Evolutionary conservation across 2,329 filamentous ascomycete species (phyloP).

Genomic region (Ophiostoma himal-ulmi): DNA sequence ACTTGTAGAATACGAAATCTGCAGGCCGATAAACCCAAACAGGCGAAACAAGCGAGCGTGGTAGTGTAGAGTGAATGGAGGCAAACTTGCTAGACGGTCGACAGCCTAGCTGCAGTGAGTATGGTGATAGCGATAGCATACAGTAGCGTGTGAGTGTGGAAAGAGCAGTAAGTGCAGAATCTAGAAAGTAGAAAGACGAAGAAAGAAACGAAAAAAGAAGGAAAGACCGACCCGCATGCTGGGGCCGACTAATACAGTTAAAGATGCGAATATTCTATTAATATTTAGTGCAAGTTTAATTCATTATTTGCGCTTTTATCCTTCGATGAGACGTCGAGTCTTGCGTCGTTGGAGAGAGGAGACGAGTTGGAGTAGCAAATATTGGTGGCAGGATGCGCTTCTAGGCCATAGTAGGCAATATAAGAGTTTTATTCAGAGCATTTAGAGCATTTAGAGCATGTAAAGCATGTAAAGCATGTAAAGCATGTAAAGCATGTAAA

Average conservation of each 20-base stretch:
- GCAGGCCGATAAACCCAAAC: not conserved
- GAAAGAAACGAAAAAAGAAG: not conserved
- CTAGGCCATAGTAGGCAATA: no score
- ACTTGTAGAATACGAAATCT: not conserved
- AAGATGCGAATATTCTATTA: not conserved
- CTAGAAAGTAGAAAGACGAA: not conserved
- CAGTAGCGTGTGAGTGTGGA: not conserved
- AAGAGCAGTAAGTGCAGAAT: not conserved
- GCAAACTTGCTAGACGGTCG: no score
- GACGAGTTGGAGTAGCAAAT: not conserved
- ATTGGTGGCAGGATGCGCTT: no score
- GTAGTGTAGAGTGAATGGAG: not conserved
- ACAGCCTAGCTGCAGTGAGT: not conserved
- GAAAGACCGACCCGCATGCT: constrained; percentile 4
- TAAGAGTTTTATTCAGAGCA: no score
- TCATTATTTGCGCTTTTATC: not conserved
- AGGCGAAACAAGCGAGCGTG: not conserved
- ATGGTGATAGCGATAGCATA: not conserved
- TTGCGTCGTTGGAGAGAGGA: not conserved
- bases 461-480: no score
- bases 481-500: no score
- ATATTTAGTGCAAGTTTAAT: not conserved
- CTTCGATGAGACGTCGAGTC: not conserved
- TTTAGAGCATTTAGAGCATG: no score
- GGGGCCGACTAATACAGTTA: not conserved